Conservation (phyloP, 1,139 yeast genomes). For the Kurtzmaniella quercitrusa region DNA sequence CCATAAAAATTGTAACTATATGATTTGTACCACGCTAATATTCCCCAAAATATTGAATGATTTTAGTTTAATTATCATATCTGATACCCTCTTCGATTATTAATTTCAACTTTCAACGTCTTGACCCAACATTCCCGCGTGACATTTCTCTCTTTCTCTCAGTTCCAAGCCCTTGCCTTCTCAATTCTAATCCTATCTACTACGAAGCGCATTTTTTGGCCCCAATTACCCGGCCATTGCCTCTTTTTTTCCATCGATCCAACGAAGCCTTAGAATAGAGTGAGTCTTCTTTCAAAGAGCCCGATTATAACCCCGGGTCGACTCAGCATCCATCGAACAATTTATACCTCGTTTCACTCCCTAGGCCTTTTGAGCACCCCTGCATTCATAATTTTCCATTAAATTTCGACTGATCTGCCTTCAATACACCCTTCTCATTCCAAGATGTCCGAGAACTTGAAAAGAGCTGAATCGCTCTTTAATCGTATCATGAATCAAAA, state of each 20-base stretch:
- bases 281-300: neutral
- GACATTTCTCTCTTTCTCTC: no score
- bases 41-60: no score
- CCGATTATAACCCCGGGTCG: neutral
- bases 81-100: no score
- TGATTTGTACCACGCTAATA: no score
- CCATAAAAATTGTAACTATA: no score
- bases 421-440: neutral
- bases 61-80: no score
- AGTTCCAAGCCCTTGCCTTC: no score
- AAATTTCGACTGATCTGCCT: neutral
- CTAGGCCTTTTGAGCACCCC: neutral
- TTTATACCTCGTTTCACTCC: neutral
- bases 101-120: no score
- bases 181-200: neutral
- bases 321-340: neutral
- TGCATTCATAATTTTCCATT: neutral
- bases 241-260: conserved; percentile 1
- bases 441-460: conserved; percentile 44
- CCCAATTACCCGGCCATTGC: neutral
- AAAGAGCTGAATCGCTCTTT: conserved; percentile 48
- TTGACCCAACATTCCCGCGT: no score
- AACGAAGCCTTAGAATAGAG: neutral
- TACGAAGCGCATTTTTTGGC: neutral
- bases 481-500: conserved; percentile 47